Percentiles rank a stretch among this genome's conserved stretches.
These are phyloP conservation scores for Diospyros lotus DNA, from an alignment of 148 eudicot species.

Conservation along the genomic window DNA sequence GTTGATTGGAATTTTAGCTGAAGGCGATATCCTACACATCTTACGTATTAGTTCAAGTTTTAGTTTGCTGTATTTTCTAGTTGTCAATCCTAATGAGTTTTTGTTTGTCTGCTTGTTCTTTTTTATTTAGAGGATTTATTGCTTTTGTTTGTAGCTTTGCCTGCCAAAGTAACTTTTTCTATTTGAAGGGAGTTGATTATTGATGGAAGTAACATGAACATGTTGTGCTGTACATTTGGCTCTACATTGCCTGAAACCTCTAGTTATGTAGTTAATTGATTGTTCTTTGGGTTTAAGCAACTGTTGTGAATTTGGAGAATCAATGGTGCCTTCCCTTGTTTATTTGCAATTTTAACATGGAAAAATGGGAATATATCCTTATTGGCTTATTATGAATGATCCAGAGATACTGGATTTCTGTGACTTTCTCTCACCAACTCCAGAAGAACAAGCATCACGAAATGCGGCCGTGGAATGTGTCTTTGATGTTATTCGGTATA, in stretches of 20 bases:
- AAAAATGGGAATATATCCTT: not conserved
- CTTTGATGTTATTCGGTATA: conserved; percentile 69
- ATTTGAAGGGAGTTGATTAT: not conserved
- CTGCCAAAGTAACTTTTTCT: not conserved
- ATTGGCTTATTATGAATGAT: not conserved
- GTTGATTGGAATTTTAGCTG: not conserved
- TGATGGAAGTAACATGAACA: not conserved
- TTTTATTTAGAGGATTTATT: not conserved
- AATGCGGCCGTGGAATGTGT: conserved; percentile 68
- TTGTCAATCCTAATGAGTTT: not conserved
- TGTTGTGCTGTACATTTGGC: not conserved
- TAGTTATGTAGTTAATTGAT: not conserved
- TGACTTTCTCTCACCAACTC: conserved; percentile 88
- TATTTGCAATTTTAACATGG: not conserved
- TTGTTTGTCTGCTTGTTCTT: not conserved
- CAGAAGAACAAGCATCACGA: conserved; percentile 70
- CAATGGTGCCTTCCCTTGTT: not conserved
- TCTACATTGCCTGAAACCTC: not conserved
- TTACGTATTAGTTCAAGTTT: not conserved
- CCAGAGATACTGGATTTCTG: conserved; percentile 96
- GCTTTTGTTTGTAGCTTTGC: not conserved
- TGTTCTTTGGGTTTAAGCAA: not conserved
- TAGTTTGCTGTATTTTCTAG: not conserved
- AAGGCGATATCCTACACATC: not conserved
- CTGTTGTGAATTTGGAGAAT: not conserved